These are phyloP conservation scores for Cordyceps militaris DNA, from an alignment of 2,329 filamentous ascomycete species.

Conservation along the genomic window DNA sequence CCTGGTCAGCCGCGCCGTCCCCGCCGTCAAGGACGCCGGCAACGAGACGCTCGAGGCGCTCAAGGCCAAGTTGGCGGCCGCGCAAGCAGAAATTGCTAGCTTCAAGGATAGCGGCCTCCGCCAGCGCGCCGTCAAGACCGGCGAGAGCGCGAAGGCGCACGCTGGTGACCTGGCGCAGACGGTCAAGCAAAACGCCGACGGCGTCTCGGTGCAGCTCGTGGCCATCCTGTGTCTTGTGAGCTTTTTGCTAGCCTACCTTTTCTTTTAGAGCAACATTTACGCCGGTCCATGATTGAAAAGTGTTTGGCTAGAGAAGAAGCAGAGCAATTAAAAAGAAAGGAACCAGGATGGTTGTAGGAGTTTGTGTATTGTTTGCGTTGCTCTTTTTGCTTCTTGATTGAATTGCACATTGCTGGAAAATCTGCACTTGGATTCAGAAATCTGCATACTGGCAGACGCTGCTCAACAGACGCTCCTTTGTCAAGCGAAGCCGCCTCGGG, in stretches of 20 bases:
- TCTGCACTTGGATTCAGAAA: not conserved
- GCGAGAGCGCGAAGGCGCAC: slow-evolving; percentile 42
- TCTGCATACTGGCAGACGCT: not conserved
- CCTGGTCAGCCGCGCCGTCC: slow-evolving; percentile 33
- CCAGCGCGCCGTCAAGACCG: slow-evolving; percentile 63
- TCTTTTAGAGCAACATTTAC: slow-evolving; percentile 60
- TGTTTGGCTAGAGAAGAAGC: not conserved
- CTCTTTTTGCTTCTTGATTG: not conserved
- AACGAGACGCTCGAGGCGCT: slow-evolving; percentile 50
- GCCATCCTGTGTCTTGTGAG: slow-evolving; percentile 79
- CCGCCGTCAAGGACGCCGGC: slow-evolving; percentile 39
- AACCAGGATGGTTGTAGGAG: not conserved
- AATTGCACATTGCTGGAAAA: slow-evolving; percentile 4
- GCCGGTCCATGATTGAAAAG: not conserved
- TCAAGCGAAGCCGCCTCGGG: not conserved
- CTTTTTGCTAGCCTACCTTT: slow-evolving; percentile 91
- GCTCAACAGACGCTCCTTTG: not conserved
- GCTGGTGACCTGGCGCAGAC: slow-evolving; percentile 46
- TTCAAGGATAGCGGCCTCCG: slow-evolving; percentile 69
- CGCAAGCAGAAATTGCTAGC: slow-evolving; percentile 63
- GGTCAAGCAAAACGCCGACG: slow-evolving; percentile 53
- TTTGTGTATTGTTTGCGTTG: not conserved
- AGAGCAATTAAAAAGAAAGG: not conserved
- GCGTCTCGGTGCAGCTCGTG: slow-evolving; percentile 80
- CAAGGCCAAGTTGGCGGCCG: slow-evolving; percentile 65